A percentile compares a stretch with the other conserved stretches of the same genome.
Conservation (phyloP, 768 basidiomycete genomes). For the Suillus fuscotomentosus region DNA sequence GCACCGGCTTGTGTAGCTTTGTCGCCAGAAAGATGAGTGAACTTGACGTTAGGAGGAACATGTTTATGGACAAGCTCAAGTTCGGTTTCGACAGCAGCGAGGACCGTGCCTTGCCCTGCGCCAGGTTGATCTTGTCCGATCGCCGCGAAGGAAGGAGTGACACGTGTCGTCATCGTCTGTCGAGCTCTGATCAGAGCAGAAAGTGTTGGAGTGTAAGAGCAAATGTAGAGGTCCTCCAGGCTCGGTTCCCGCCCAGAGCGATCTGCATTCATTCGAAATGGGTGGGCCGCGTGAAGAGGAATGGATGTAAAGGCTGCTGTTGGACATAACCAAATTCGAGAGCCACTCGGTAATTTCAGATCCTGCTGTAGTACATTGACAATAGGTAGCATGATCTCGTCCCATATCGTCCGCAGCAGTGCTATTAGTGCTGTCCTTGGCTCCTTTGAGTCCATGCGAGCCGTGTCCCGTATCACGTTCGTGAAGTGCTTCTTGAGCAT, state of each 20-base stretch:
- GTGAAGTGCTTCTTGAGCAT: not conserved
- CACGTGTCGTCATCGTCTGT: not conserved
- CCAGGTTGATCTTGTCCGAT: conserved; percentile 7
- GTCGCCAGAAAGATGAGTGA: conserved; percentile 5
- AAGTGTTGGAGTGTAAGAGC: conserved; percentile 26
- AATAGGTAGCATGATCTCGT: conserved; percentile 7
- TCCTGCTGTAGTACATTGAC: conserved; percentile 1
- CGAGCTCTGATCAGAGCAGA: conserved; percentile 12
- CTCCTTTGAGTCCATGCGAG: not conserved
- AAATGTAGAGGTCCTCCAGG: conserved; percentile 15
- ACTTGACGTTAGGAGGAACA: not conserved
- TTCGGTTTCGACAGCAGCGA: not conserved
- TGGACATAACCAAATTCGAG: conserved; percentile 16
- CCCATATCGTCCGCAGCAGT: not conserved
- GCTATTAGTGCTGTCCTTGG: not conserved
- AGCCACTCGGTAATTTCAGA: conserved; percentile 5
- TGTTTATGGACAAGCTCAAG: conserved; percentile 5
- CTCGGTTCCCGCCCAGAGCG: conserved; percentile 8
- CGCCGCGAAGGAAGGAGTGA: not conserved
- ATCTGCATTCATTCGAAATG: conserved; percentile 5
- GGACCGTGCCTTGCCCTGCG: not conserved
- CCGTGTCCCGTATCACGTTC: not conserved
- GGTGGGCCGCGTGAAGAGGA: conserved; percentile 21
- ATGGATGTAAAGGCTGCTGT: conserved; percentile 10
- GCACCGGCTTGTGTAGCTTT: conserved; percentile 8